These are phyloP conservation scores for Plasmodium gaboni DNA, from an alignment of 169 alveolate genomes.

Conservation along the genomic window DNA sequence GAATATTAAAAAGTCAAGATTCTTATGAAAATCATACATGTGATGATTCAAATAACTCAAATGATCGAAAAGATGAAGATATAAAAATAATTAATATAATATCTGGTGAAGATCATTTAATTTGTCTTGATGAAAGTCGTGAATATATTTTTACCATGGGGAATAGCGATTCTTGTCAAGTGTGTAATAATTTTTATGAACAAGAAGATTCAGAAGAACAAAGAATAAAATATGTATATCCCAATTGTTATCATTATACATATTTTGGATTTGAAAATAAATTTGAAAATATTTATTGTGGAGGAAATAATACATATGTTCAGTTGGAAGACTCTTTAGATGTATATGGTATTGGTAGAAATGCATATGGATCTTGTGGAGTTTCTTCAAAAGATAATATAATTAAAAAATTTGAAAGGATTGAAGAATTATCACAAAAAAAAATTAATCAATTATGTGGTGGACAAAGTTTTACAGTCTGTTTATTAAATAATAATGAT, in stretches of 20 bases:
- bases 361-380: conserved; percentile 90
- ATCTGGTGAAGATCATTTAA: conserved; percentile 85
- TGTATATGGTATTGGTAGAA: conserved; percentile 88
- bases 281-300: conserved; percentile 81
- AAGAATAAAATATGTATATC: conserved; percentile 60
- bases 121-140: conserved; percentile 76
- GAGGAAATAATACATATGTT: conserved; percentile 87
- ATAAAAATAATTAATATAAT: conserved; percentile 76
- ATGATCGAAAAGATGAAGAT: conserved; percentile 18
- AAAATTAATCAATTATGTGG: conserved; percentile 83
- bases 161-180: conserved; percentile 85
- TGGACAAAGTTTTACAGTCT: conserved; percentile 90
- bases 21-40: conserved; percentile 38
- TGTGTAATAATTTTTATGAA: conserved; percentile 74
- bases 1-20: not conserved
- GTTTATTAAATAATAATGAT: conserved; percentile 82
- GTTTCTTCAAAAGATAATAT: conserved; percentile 77
- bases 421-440: conserved; percentile 76
- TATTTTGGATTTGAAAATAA: conserved; percentile 74
- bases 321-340: conserved; percentile 79
- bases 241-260: conserved; percentile 70
- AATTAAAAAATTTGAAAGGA: conserved; percentile 75
- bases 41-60: not conserved
- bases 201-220: conserved; percentile 7
- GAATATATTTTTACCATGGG: conserved; percentile 81